Conservation (phyloP, 345 rosid species). For the Brassica nigra region DNA sequence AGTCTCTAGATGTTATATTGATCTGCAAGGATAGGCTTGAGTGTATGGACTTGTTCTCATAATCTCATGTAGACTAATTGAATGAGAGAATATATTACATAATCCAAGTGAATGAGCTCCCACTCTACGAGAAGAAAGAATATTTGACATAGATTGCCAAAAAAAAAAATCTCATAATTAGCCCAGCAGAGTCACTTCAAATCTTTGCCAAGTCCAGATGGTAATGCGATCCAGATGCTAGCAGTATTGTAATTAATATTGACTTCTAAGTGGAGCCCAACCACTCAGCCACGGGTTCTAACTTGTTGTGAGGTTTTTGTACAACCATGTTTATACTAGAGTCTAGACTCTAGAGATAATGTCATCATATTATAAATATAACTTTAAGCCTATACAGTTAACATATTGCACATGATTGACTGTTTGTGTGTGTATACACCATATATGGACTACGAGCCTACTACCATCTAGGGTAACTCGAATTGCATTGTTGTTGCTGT, state of each 20-base stretch:
- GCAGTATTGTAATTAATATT: not conserved
- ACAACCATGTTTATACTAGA: not conserved
- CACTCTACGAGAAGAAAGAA: not conserved
- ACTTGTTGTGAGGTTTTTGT: not conserved
- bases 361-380: not conserved
- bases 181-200: not conserved
- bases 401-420: not conserved
- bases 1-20: not conserved
- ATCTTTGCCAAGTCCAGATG: not conserved
- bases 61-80: not conserved
- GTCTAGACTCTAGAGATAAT: not conserved
- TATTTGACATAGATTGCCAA: not conserved
- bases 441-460: slow-evolving; percentile 6
- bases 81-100: not conserved
- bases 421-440: not conserved
- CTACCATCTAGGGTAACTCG: slow-evolving; percentile 8
- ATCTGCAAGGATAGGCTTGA: not conserved
- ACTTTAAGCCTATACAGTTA: not conserved
- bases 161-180: not conserved
- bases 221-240: slow-evolving; percentile 8
- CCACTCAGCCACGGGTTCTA: not conserved
- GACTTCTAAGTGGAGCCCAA: slow-evolving; percentile 9
- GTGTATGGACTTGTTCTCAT: not conserved
- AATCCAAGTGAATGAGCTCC: not conserved
- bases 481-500: not conserved